A percentile compares a stretch with the other conserved stretches of the same genome.
These are phyloP conservation scores for Trametes punicea DNA, from an alignment of 768 basidiomycete genomes.

Conservation along the genomic window DNA sequence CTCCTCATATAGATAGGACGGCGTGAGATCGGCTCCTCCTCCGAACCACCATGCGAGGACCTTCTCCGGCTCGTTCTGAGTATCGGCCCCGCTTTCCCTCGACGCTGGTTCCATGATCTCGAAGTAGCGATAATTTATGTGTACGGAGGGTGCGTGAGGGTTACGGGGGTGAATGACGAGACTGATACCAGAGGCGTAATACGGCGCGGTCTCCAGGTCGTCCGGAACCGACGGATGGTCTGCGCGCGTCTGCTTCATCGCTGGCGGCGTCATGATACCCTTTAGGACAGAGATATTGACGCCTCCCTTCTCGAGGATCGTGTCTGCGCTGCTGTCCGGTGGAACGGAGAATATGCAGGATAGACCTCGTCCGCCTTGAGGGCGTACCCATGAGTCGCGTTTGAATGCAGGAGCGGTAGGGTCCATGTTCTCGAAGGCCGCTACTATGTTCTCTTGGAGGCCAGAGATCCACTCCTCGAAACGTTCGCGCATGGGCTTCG, in stretches of 20 bases:
- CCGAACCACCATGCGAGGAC: constrained; percentile 98
- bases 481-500: constrained; percentile 56
- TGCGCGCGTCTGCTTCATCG: constrained; percentile 91
- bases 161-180: constrained; percentile 93
- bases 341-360: constrained; percentile 74
- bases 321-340: constrained; percentile 35
- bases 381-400: constrained; percentile 74
- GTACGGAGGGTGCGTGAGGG: constrained; percentile 90
- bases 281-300: constrained; percentile 93
- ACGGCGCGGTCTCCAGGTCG: constrained; percentile 62
- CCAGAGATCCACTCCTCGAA: constrained; percentile 71
- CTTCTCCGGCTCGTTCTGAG: constrained; percentile 37
- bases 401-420: constrained; percentile 69
- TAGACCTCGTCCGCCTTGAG: constrained; percentile 71
- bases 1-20: constrained; percentile 85
- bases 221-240: constrained; percentile 69
- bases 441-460: constrained; percentile 80
- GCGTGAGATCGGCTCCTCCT: constrained; percentile 95
- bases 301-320: constrained; percentile 90
- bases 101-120: constrained; percentile 66
- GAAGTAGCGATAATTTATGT: constrained; percentile 97
- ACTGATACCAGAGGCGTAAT: constrained; percentile 90
- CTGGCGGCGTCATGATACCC: constrained; percentile 81
- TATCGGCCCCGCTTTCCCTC: constrained; percentile 13
- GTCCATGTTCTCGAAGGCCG: constrained; percentile 75